A percentile compares a stretch with the other conserved stretches of the same genome.
These are phyloP conservation scores for Camelina hispida DNA, from an alignment of 345 rosid species.

Conservation along the genomic window DNA sequence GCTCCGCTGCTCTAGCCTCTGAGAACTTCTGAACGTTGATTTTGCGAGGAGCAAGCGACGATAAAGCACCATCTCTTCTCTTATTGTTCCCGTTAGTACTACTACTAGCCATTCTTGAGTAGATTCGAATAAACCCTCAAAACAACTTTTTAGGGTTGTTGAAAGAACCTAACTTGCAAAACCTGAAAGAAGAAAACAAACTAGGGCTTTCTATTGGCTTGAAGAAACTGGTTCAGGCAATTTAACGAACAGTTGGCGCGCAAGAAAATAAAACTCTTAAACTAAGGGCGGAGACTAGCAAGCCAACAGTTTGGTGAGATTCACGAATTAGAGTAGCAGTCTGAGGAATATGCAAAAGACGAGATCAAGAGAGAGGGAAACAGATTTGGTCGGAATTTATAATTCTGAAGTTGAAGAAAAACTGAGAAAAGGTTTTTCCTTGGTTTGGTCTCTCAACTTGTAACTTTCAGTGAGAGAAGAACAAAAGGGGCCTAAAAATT, in stretches of 20 bases:
- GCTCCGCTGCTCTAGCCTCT: constrained; percentile 70
- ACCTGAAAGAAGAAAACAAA: background rate
- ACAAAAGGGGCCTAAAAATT: background rate
- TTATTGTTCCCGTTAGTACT: constrained; percentile 24
- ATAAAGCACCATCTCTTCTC: constrained; percentile 30
- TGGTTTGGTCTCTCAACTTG: background rate
- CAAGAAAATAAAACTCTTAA: background rate
- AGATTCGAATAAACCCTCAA: background rate
- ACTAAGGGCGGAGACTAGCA: background rate
- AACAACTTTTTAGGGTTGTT: background rate
- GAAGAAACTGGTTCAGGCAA: constrained; percentile 33
- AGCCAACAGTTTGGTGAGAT: background rate
- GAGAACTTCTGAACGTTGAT: constrained; percentile 72
- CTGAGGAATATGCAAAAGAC: background rate
- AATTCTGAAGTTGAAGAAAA: background rate
- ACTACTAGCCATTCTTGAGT: constrained; percentile 30
- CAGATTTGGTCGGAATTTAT: background rate
- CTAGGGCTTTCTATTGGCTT: background rate
- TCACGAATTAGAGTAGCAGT: background rate
- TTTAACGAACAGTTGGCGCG: constrained; percentile 38
- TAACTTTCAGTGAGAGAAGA: background rate
- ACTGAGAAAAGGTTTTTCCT: background rate
- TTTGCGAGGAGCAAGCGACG: constrained; percentile 57
- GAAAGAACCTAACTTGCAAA: constrained; percentile 11
- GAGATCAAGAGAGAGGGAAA: background rate